Evolutionary conservation across 768 basidiomycete genomes (phyloP), one percentile per base, ranked within the genome.

Genomic region (Amanita pallidorosea): DNA sequence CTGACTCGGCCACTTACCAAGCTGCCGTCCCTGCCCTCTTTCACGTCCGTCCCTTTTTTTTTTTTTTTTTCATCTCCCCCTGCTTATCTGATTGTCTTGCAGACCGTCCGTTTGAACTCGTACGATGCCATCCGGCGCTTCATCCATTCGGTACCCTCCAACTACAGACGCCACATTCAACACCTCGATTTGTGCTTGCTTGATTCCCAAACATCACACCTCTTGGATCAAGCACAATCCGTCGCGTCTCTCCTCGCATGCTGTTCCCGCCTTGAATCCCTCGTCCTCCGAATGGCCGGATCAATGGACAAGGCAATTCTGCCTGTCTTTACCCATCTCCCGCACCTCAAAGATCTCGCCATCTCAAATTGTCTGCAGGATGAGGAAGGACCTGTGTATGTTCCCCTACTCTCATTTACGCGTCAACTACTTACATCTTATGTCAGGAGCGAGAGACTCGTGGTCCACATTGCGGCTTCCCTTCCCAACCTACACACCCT

Each of bases 401-500:
- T 67, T n/a, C 23, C 41, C 15, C 51, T 34, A 12, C 35, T 53
- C 53, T 18, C 3, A 51, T 34, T 34, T 20, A 47, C 47, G 64
- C 57, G 54, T 40, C 17, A 33, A 31, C 47, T 40, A 47, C 41
- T 37, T 34, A 29, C 22, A 25, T 43, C 37, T n/a, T 27, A 29
- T 54, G 33, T 15, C 55, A 83, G 81, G 67, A 82, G 80, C 64
- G 85, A 88, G 60, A 72, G 85, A 22, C 70, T 85, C 0, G 80
- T 77, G 49, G 84, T 86, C 13, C 74, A 79, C 5, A 80, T 88
- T 54, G 83, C 83, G 0, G 76, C 79, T 2, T 76, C 77, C 1
- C 63, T 79, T 4, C 76, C 76, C 12, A 64, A 69, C 57, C 73
- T 88, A 42, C 61, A 73, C 42, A 70, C 76, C 44, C 71, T 88